Base-by-base conservation (phyloP, 2,329 filamentous ascomycete species). In the Aspergillus fischeri region DNA sequence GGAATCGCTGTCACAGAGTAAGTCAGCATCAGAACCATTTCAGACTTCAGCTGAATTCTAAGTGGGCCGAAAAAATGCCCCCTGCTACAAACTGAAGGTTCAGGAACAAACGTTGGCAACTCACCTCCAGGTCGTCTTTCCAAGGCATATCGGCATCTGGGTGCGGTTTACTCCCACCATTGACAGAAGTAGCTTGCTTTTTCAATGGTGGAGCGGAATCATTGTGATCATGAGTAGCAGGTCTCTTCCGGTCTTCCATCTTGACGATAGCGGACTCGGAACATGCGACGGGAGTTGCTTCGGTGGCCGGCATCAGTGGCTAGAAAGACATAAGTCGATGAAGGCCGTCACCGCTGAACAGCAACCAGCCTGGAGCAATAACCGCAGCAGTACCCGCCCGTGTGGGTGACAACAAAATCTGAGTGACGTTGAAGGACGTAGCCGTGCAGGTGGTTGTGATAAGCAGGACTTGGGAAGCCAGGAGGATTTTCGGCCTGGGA, bases 191-290 rank as follows among this genome's bases (percentile, higher is more conserved):
- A 55, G 91, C 90, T 75, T 96, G 90, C 77, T 92, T 89, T 83
- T 97, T 99, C 72, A 87, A 89, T 24, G 93, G 92, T 65, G 93
- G 93, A 64, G 89, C 90, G 71, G 90, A 81, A 67, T 97, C 91
- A 75, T 94, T 90, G 70, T 85, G 80, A 73, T 88, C 89, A 77
- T 85, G 83, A 67, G 89, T 84, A 73, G 92, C 90, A 73, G 92
- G 89, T 85, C 94, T 87, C 85, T 99, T 99, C 85, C 94, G 91
- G 82, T 97, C 94, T 84, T 99, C 94, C 93, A 97, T 99, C 85
- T 94, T 96, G 67, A 86, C 82, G 79, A 90, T 83, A 83, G 87
- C 87, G 76, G 83, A 77, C 80, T 91, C 88, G 82, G 89, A 86
- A 84, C 86, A 85, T 82, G 87, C 83, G 77, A 87, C 82, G 78